Base-by-base conservation (phyloP, 2,329 filamentous ascomycete genomes). In the Albifimbria verrucaria region DNA sequence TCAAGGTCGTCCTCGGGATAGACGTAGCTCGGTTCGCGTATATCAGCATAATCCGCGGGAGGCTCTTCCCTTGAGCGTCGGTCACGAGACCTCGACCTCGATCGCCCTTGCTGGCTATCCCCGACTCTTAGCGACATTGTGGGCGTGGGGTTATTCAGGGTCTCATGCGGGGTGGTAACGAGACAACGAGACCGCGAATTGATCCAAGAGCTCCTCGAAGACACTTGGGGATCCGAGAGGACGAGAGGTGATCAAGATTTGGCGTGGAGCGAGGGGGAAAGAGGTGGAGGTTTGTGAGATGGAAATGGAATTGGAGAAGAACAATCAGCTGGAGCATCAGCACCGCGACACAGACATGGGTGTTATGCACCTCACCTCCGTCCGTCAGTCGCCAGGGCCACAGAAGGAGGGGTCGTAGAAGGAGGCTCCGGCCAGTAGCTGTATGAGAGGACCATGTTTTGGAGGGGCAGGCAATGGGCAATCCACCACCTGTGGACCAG, bases 91-190 rank as follows among this genome's bases (percentile, higher is more conserved):
- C 71, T 46, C 69, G 80, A 82, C 50, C 74, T 72, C 49, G 78
- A 77, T 50, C 78, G 77, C 48, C 70, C 74, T 51, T 75, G 74
- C 45, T 68, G 66, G 53, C 65, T 65, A 52, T 76, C 74, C 54
- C 77, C 76, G 50, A 80, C 74, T 52, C 73, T 70, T 44, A 82
- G 71, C 59, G 81, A 82, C 80, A 83, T 83, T 61, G 54, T 60
- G 50, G 51, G 12, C 28, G 43, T 23, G 20, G 51, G 12, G 32
- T 39, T 12, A 39, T 39, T 15, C 15, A 39, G 32, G 11, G 5
- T 12, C 12, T 39, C 12, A 5, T 15, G 32, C 32, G 32, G 32
- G 32, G 32, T 12, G 32, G 11, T 39, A 17, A 17, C 32, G 32
- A 39, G 26, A n/a, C 18, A 15, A 12, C 32, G 11, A 39, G 11